Conservation (phyloP, 805 yeast species). For the Wickerhamomyces hampshirensis region DNA sequence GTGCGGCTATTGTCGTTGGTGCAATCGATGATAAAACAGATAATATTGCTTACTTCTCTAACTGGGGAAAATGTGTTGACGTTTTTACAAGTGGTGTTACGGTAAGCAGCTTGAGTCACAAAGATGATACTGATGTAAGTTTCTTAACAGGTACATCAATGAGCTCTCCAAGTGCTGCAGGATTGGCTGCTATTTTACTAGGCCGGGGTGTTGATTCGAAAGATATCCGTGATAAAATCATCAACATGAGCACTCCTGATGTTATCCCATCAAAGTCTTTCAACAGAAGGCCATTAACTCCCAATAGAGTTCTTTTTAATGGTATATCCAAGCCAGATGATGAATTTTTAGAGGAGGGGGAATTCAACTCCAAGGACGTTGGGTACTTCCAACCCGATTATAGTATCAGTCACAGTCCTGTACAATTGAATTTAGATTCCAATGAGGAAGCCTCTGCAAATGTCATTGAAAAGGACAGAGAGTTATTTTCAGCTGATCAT, state of each 20-base stretch:
- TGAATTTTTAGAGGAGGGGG: slow-evolving; percentile 8
- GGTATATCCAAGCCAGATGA: slow-evolving; percentile 31
- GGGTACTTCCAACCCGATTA: neutral
- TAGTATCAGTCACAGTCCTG: neutral
- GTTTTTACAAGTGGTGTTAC: slow-evolving; percentile 78
- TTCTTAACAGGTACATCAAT: slow-evolving; percentile 71
- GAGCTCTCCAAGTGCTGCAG: slow-evolving; percentile 76
- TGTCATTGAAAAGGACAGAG: too few species aligned
- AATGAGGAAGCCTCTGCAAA: too few species aligned
- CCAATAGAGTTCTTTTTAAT: slow-evolving; percentile 49
- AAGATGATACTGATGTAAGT: slow-evolving; percentile 15
- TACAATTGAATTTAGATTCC: too few species aligned
- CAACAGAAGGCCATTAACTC: slow-evolving; percentile 50
- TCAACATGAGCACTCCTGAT: slow-evolving; percentile 40
- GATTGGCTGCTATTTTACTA: slow-evolving; percentile 52
- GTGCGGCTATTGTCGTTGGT: slow-evolving; percentile 73
- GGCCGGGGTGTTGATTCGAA: slow-evolving; percentile 43
- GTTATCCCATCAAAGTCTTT: slow-evolving; percentile 41
- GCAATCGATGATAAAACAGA: slow-evolving; percentile 79
- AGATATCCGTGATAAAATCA: slow-evolving; percentile 37
- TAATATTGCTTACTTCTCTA: slow-evolving; percentile 71
- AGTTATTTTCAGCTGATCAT: too few species aligned
- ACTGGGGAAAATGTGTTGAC: slow-evolving; percentile 92
- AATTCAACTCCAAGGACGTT: slow-evolving; percentile 4
- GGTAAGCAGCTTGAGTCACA: slow-evolving; percentile 51